Conservation (phyloP, 2,329 filamentous ascomycete species). For the Fusarium globosum region DNA sequence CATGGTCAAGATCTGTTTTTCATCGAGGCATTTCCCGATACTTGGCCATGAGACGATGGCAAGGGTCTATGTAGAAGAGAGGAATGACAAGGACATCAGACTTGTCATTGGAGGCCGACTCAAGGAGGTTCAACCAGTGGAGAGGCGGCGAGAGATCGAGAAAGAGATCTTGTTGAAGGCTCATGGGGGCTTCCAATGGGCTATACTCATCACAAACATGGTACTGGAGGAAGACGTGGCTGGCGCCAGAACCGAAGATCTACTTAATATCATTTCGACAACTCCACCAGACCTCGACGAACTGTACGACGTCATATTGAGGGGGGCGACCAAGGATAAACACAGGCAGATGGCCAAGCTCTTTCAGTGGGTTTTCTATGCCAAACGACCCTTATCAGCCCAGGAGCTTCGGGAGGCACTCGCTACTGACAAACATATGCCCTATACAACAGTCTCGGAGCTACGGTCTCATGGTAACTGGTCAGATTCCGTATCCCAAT, state of each 20-base stretch:
- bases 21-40: not conserved
- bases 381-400: not conserved
- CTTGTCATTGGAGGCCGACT: not conserved
- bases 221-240: not conserved
- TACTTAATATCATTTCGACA: not conserved
- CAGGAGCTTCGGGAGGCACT: not conserved
- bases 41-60: not conserved
- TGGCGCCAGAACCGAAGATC: not conserved
- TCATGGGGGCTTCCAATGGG: not conserved
- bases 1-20: not conserved
- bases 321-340: fast-evolving
- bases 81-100: not conserved
- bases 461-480: fast-evolving
- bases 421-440: not conserved
- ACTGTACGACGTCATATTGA: not conserved
- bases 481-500: fast-evolving
- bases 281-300: not conserved
- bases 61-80: not conserved
- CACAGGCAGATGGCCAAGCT: not conserved
- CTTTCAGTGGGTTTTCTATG: not conserved
- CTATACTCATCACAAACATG: not conserved
- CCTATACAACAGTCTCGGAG: fast-evolving
- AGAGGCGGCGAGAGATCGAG: not conserved
- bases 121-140: fast-evolving
- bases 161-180: not conserved